Percentiles rank a stretch among this genome's conserved stretches.
These are phyloP conservation scores for Incumbomyces lentus DNA, from an alignment of 2,329 filamentous ascomycete genomes.

Conservation along the genomic window DNA sequence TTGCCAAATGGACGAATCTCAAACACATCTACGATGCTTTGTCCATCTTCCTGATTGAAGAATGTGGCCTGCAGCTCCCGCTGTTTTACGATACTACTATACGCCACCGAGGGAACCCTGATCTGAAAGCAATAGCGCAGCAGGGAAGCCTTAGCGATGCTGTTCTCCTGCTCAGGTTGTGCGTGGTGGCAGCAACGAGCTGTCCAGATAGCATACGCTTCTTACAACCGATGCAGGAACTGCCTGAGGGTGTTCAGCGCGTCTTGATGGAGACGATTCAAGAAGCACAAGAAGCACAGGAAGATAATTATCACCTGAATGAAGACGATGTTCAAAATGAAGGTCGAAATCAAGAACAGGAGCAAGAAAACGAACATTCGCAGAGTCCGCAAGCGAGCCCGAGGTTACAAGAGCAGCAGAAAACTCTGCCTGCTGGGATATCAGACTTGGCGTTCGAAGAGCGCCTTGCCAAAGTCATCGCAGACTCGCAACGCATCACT, in stretches of 20 bases:
- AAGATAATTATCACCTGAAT: conserved; percentile 27
- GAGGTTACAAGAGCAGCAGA: background rate
- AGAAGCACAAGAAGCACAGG: conserved; percentile 28
- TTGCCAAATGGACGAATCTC: conserved; percentile 39
- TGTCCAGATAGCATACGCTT: conserved; percentile 48
- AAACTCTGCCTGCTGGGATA: background rate
- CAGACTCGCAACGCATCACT: conserved; percentile 48
- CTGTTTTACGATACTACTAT: conserved; percentile 27
- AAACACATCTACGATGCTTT: conserved; percentile 39
- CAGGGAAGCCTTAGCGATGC: conserved; percentile 33
- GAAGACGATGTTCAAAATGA: conserved; percentile 26
- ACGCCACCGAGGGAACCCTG: conserved; percentile 25
- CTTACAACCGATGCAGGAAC: conserved; percentile 37
- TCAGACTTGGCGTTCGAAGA: conserved; percentile 40
- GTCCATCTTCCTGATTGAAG: conserved; percentile 35
- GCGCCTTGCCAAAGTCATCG: conserved; percentile 37
- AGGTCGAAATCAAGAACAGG: conserved; percentile 27
- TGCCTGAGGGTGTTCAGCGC: conserved; percentile 35
- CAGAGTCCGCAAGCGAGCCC: conserved; percentile 21
- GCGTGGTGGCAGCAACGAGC: conserved; percentile 53
- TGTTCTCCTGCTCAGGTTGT: conserved; percentile 50
- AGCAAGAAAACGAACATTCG: conserved; percentile 22
- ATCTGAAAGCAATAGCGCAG: conserved; percentile 38
- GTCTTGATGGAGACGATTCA: conserved; percentile 38
- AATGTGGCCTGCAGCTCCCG: conserved; percentile 34